Base-by-base conservation (phyloP, 768 basidiomycete genomes). In the Trametes punicea region DNA sequence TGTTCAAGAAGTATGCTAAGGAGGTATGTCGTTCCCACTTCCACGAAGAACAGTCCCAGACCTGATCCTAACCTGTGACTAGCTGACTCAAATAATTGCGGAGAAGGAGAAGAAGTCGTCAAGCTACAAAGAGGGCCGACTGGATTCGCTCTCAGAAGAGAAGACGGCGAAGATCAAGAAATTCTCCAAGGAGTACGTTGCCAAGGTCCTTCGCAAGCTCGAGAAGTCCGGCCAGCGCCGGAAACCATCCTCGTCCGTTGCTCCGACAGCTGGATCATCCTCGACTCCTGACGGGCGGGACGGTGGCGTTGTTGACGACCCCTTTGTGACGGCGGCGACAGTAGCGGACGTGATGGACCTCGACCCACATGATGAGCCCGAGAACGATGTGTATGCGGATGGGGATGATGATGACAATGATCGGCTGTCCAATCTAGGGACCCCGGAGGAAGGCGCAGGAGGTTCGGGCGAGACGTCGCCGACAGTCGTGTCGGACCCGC, bases 71-170 rank as follows among this genome's bases (percentile, higher is more conserved):
- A 15, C 30, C 49, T 21, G 31, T 39, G 23, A 51, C 4, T n/a
- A 97, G 95, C 76, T 97, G 58, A 93, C 93, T 0, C 80, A 88
- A 56, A 68, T 91, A 47, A 88, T 99, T 54, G 79, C 86, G n/a
- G 89, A 94, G 47, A 97, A 97, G 71, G 96, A 99, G 77, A 96
- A 96, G 72, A 96, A 93, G 69, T 90, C 90, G 0, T 72, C 84
- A 3, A 84, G 81, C 39, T 98, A 88, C 66, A 80, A 78, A 54
- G 84, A 88, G n/a, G 80, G 80, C 18, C 80, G 81, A 50, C 78
- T 96, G 13, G 89, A 93, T 2, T 36, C 79, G 2, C 78, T 98
- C 21, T 85, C 90, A 2, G 89, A 94, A 4, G 95, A 98, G 61
- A 98, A 98, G 69, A 74, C 80, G 20, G 65, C 68, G 41, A 98